Evolutionary conservation across 2,329 filamentous ascomycete species (phyloP).

Genomic region (Epichloe baconii): DNA sequence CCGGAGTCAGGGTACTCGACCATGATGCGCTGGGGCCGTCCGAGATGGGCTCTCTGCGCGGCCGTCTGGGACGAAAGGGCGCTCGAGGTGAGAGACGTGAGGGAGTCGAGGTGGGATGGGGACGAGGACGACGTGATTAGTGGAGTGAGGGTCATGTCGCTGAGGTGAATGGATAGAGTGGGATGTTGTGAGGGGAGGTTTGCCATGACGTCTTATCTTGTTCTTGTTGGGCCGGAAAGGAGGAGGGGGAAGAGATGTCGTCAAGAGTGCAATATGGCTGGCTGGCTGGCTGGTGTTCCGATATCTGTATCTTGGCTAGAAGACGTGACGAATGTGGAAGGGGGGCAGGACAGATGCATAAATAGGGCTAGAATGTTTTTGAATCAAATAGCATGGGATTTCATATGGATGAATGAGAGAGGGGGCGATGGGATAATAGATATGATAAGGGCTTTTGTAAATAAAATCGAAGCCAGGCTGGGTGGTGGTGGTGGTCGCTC

Average conservation of each 20-base stretch:
- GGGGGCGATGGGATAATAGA: not conserved
- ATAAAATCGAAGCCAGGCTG: not conserved
- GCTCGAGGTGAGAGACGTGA: slow-evolving; percentile 37
- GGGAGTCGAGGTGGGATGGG: slow-evolving; percentile 31
- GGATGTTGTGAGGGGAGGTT: slow-evolving; percentile 35
- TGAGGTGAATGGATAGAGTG: slow-evolving; percentile 40
- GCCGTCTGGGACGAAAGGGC: slow-evolving; percentile 41
- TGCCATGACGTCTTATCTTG: slow-evolving; percentile 18
- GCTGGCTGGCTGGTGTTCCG: too few species aligned
- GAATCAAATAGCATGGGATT: not conserved
- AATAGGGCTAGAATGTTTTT: not conserved
- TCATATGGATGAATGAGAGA: not conserved
- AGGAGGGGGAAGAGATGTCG: not conserved
- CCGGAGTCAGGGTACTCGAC: slow-evolving; percentile 38
- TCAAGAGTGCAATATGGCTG: not conserved
- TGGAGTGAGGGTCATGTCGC: slow-evolving; percentile 42
- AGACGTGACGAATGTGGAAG: not conserved
- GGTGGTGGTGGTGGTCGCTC: not conserved
- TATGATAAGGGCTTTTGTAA: not conserved
- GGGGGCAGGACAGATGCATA: too few species aligned
- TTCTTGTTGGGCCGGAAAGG: not conserved
- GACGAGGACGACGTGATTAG: slow-evolving; percentile 40
- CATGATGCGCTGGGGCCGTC: slow-evolving; percentile 42
- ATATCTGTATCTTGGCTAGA: too few species aligned
- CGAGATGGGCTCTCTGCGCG: slow-evolving; percentile 38